Conservation (phyloP, 352 stramenopile genomes). For the Phytophthora aleatoria region DNA sequence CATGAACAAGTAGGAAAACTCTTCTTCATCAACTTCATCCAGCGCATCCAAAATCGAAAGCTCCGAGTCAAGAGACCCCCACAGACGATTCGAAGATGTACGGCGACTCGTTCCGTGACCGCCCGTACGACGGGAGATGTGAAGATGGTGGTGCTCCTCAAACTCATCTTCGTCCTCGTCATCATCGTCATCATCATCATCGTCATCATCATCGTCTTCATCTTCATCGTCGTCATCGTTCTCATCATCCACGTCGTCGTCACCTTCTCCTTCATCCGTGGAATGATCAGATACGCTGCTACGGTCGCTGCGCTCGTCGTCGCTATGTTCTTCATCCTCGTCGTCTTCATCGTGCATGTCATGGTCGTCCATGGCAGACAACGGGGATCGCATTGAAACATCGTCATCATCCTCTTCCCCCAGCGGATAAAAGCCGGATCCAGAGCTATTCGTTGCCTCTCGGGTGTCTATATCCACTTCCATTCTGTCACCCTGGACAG, state of each 20-base stretch:
- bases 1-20: conserved; percentile 83
- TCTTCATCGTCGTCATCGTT: conserved; percentile 74
- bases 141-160: conserved; percentile 63
- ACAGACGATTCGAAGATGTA: conserved; percentile 49
- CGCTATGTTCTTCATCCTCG: conserved; percentile 50
- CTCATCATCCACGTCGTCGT: conserved; percentile 63
- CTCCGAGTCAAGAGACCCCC: conserved; percentile 76
- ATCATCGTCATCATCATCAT: conserved; percentile 67
- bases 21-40: conserved; percentile 84
- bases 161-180: conserved; percentile 66
- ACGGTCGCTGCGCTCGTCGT: conserved; percentile 59
- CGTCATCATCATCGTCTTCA: conserved; percentile 64
- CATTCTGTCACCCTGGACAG: background rate
- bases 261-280: conserved; percentile 51
- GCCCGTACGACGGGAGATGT: conserved; percentile 46
- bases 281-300: conserved; percentile 65
- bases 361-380: conserved; percentile 51
- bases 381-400: conserved; percentile 64
- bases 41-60: conserved; percentile 72
- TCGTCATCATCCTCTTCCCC: conserved; percentile 60
- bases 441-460: conserved; percentile 8
- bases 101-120: conserved; percentile 39
- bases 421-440: conserved; percentile 25
- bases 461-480: conserved; percentile 10
- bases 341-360: conserved; percentile 56